Conservation (phyloP, 768 basidiomycete species). For the Bullera alba region DNA sequence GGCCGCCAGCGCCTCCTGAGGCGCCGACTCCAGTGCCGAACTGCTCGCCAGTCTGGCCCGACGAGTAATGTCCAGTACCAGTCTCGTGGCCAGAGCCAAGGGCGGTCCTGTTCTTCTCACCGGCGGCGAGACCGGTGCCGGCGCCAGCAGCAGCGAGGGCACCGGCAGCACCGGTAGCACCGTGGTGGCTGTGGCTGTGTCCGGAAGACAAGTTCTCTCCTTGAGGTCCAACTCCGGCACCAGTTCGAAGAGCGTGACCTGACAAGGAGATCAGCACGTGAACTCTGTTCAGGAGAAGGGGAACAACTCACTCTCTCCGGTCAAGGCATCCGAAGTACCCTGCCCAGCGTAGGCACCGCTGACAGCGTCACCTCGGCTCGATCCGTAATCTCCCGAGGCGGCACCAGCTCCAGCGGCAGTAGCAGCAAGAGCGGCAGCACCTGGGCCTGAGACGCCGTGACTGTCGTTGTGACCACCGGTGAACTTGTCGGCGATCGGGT, state of each 20-base stretch:
- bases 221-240: constrained; percentile 26
- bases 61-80: not conserved
- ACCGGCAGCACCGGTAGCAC: constrained; percentile 2
- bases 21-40: constrained; percentile 23
- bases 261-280: not conserved
- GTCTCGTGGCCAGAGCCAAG: not conserved
- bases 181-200: not conserved
- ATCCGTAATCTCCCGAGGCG: not conserved
- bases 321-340: constrained; percentile 27
- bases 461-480: not conserved
- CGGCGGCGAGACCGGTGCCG: not conserved
- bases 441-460: not conserved
- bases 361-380: constrained; percentile 12
- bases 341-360: constrained; percentile 31
- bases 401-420: not conserved
- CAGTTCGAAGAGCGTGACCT: constrained; percentile 30
- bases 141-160: constrained; percentile 8
- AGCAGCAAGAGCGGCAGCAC: constrained; percentile 4
- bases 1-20: not conserved
- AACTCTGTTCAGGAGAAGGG: not conserved
- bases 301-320: constrained; percentile 35
- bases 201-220: constrained; percentile 20
- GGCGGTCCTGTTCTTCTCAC: not conserved
- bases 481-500: constrained; percentile 30
- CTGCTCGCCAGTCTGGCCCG: not conserved